Base-by-base conservation (phyloP, 768 basidiomycete genomes). In the Tylopilus vinaceipallidus region DNA sequence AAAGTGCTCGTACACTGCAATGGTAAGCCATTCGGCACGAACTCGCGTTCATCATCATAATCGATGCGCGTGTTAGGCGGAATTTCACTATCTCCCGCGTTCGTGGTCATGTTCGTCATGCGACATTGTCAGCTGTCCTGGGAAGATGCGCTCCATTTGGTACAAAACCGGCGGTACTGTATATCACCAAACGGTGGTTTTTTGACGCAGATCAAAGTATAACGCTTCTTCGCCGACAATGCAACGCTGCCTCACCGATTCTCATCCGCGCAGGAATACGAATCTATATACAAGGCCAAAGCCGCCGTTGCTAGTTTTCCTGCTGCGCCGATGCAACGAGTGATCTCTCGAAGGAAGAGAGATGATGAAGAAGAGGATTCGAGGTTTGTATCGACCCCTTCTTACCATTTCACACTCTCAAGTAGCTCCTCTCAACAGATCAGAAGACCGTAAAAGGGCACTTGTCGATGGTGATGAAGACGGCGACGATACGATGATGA, bases 61-160 rank as follows among this genome's bases (percentile, higher is more conserved):
- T 20, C 22, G 9, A 29, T 39, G 34, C 41, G 9, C 41, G 30
- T 30, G 42, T 7, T 54, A 92, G 90, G 91, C 33, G 91, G 91
- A 4, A 94, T 94, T 65, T 88, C 85, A 51, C 75, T 93, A 11
- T 92, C 90, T 3, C 91, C 91, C 0, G 80, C 91, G 1, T 92
- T 94, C 50, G 91, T 92, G 20, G 87, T 94, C 45, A 93, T 93
- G 88, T 94, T 89, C 63, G 90, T 90, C 32, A 94, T 94, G 91
- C 86, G 89, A 51, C 80, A 86, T 59, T 83, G 83, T 64, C 80
- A 82, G 24, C 70, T 92, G 24, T 83, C 83, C 33, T 93, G 88
- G 86, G 91, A 93, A 71, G 90, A 94, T 47, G 91, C 91, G 0
- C 74, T 94, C 41, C 90, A 91, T 60, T 70, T 88, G 61, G 91